Percentiles rank a stretch among this genome's conserved stretches.
Conservation (phyloP, 768 basidiomycete genomes). For the Tubosaeta sp. region DNA sequence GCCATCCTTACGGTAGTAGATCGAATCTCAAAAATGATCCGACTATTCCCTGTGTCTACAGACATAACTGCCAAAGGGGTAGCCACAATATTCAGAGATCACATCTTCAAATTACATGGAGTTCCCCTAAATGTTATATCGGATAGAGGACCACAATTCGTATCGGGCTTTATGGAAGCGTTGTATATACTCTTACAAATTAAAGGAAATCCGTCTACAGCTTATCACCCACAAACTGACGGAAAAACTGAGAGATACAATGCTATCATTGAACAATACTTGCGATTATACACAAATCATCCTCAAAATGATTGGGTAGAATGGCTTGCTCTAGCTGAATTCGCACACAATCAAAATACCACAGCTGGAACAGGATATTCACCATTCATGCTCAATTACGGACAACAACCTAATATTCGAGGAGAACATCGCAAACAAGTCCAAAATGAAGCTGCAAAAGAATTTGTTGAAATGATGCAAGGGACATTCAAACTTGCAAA, state of each 20-base stretch:
- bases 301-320: not conserved
- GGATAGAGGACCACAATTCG: too few species aligned
- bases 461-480: not conserved
- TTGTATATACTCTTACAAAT: slow-evolving; percentile 31
- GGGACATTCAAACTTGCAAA: too few species aligned
- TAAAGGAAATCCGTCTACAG: slow-evolving; percentile 32
- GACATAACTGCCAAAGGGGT: too few species aligned
- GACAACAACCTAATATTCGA: not conserved
- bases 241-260: not conserved
- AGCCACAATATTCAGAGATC: too few species aligned
- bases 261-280: not conserved
- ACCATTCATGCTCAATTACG: not conserved
- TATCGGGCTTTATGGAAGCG: slow-evolving; percentile 22
- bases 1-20: too few species aligned
- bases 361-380: not conserved
- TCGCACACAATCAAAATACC: not conserved
- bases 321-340: not conserved
- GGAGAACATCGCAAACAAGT: too few species aligned
- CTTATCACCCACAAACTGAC: slow-evolving; percentile 36
- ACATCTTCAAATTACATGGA: too few species aligned
- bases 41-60: too few species aligned
- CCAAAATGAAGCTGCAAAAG: too few species aligned
- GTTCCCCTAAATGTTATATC: too few species aligned
- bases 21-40: too few species aligned
- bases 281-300: not conserved